phyloP scores from a whole-genome alignment of 202 grass and related monocot genomes.

The Sporobolus alterniflorus region DNA sequence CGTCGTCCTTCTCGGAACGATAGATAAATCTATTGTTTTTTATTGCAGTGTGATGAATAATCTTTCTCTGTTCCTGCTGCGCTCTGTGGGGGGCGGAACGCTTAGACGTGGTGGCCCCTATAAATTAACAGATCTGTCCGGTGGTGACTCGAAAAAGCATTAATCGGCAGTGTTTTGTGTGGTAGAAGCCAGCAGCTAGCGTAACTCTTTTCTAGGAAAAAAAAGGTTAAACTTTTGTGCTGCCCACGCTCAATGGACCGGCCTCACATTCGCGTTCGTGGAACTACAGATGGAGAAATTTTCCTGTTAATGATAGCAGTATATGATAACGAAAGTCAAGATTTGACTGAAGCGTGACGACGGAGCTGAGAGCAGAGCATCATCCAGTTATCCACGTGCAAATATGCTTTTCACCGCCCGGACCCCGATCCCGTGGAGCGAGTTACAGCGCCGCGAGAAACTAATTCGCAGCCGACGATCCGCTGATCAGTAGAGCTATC shows the following conservation, averaged over 20 bases:
- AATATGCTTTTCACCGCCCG: not conserved
- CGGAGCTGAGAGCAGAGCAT: too few relatives aligned
- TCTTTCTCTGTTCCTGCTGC: slow-evolving; percentile 22
- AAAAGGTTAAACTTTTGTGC: not conserved
- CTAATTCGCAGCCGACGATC: not conserved
- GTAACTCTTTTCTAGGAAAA: slow-evolving; percentile 11
- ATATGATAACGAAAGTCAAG: not conserved
- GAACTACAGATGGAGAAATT: not conserved
- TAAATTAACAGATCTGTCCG: not conserved
- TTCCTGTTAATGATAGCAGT: too few relatives aligned
- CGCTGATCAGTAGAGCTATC: not conserved
- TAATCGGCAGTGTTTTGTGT: slow-evolving; percentile 15
- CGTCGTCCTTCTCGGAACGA: not conserved
- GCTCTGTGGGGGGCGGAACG: slow-evolving; percentile 44
- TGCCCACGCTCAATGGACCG: not conserved
- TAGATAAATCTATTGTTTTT: not conserved
- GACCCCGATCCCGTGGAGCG: not conserved
- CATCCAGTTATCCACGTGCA: not conserved
- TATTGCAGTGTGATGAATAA: not conserved
- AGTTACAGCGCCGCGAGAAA: too few relatives aligned
- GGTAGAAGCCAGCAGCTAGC: not conserved
- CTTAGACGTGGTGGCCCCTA: not conserved
- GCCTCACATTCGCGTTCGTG: not conserved
- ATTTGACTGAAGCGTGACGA: too few relatives aligned
- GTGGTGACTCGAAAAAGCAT: slow-evolving; percentile 31